Evolutionary conservation across 1,139 yeast species (phyloP), one percentile per base, ranked within the genome.

Genomic region (Candida sanyaensis): DNA sequence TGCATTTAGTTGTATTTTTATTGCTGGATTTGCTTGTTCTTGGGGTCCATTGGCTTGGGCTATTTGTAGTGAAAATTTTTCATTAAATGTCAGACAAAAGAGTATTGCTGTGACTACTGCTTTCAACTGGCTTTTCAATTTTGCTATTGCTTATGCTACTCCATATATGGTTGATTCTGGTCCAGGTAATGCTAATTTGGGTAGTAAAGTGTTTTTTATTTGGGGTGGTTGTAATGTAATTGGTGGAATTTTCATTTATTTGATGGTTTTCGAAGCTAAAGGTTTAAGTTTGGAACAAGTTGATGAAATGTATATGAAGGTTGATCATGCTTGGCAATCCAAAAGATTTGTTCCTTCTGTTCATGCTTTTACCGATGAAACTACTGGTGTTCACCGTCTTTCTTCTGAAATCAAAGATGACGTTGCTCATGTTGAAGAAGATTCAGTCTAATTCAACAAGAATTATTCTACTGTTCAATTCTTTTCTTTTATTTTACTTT

Each of bases 1-100:
- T 55, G 86, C 85, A 5, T 84, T 84, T 65, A 75, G 78, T 43
- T 85, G 89, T 77, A 67, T 79, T 44, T 85, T 83, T 60, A 84
- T 84, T 63, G 82, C 85, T 30, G 81, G 77, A 61, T 85, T 84
- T 59, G 90, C 90, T 34, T 70, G 87, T 44, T 77, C 88, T 27
- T 86, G 90, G 90, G 91, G 90, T 55, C 89, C 90, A 37, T 71
- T 80, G 48, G 80, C 81, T 45, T 86, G 91, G 91, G 88, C 84
- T 45, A 71, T 84, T 49, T 71, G 81, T 57, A 86, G 87, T 51
- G 92, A 86, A 64, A 73, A 83, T 47, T 86, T 75, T 73, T 83
- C 88, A 40, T 73, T 86, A 55, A 76, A 81, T 48, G 79, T 83
- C 49, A 78, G 92, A 68, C 87, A 85, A 56, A 82, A 81, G 65